A percentile compares a stretch with the other conserved stretches of the same genome.
Conservation (phyloP, 352 stramenopile genomes). For the Phytopythium cucurbitacearum region DNA sequence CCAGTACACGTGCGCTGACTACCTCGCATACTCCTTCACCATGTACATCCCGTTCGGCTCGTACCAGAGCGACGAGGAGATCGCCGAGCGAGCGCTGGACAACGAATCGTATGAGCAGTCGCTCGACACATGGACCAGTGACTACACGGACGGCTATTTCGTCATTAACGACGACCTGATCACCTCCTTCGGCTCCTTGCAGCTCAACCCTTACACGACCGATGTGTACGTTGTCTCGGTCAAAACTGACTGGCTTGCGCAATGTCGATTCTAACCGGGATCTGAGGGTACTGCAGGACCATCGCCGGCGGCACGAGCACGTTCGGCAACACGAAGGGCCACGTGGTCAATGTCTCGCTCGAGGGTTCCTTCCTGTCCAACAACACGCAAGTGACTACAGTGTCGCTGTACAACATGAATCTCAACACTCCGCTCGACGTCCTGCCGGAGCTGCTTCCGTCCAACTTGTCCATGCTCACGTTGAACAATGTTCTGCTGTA, state of each 20-base stretch:
- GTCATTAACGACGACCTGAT: constrained; percentile 3
- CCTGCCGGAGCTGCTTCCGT: constrained; percentile 13
- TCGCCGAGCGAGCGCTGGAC: constrained; percentile 9
- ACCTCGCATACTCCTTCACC: constrained; percentile 8
- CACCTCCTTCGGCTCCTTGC: not conserved
- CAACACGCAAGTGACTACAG: constrained; percentile 19
- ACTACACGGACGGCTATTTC: not conserved
- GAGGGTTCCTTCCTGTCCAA: constrained; percentile 18
- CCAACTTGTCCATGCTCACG: constrained; percentile 11
- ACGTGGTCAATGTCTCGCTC: constrained; percentile 18
- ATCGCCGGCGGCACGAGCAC: constrained; percentile 1
- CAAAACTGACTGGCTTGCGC: too few relatives aligned
- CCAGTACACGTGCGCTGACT: constrained; percentile 11
- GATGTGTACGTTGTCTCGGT: not conserved
- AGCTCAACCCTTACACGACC: constrained; percentile 3
- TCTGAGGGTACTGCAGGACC: not conserved
- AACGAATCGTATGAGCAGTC: not conserved
- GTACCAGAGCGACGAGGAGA: constrained; percentile 22
- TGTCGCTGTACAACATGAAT: constrained; percentile 22
- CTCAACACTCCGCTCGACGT: constrained; percentile 12
- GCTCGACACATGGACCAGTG: not conserved
- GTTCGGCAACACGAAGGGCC: constrained; percentile 14
- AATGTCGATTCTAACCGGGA: too few relatives aligned
- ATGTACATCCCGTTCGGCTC: constrained; percentile 23
- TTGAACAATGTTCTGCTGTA: constrained; percentile 21